phyloP scores from a whole-genome alignment of 177 flowering plant genomes.

The Vitis hybrid region DNA sequence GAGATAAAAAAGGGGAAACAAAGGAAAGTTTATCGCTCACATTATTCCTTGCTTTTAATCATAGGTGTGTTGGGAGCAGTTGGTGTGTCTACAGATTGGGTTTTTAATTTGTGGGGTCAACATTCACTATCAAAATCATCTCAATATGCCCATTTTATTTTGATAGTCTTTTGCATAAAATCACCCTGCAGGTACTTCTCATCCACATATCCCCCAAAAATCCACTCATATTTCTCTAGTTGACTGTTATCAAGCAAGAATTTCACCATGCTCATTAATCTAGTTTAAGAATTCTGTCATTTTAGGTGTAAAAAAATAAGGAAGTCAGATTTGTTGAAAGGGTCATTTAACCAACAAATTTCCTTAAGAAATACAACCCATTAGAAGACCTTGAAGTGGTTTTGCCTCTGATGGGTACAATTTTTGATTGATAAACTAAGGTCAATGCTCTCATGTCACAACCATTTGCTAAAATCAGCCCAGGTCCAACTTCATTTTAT shows the following conservation, averaged over 20 bases:
- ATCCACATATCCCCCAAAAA: neutral
- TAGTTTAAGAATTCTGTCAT: neutral
- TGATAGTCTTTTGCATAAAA: neutral
- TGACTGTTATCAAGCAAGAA: neutral
- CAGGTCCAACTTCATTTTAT: constrained; percentile 14
- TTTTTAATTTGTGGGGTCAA: constrained; percentile 30
- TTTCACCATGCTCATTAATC: neutral
- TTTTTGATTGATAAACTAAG: no score
- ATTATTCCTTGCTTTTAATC: constrained; percentile 27
- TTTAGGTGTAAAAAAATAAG: no score
- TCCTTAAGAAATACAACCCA: neutral
- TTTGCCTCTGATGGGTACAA: neutral
- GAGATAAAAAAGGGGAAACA: neutral
- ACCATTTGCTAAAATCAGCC: constrained; percentile 10
- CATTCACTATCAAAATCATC: constrained; percentile 20
- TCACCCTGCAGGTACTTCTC: neutral
- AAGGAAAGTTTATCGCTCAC: constrained; percentile 10
- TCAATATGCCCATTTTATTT: neutral
- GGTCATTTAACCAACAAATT: no score
- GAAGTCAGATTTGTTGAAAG: no score
- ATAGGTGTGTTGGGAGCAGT: constrained; percentile 23
- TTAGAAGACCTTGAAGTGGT: neutral
- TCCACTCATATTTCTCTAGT: neutral
- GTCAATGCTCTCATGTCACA: constrained; percentile 13
- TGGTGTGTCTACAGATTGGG: constrained; percentile 22